phyloP scores from a whole-genome alignment of 1,139 yeast species.

The Zygosaccharomyces pseudobailii region DNA sequence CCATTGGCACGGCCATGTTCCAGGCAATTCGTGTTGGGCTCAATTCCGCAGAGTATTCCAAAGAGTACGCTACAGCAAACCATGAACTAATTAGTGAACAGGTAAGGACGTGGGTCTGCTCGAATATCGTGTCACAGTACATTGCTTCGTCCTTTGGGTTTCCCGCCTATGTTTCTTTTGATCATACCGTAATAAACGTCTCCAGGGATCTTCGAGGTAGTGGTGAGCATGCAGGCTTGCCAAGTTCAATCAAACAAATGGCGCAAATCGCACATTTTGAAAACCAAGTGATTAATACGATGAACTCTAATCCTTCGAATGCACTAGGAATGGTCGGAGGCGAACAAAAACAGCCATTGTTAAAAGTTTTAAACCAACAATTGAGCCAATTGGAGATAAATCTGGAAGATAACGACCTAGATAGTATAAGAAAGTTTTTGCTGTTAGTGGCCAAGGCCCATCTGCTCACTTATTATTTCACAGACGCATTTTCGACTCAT shows the following conservation, averaged over 20 bases:
- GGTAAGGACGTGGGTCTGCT: slow-evolving; percentile 85
- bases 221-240: slow-evolving; percentile 36
- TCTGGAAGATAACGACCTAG: slow-evolving; percentile 41
- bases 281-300: slow-evolving; percentile 73
- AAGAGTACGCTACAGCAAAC: slow-evolving; percentile 46
- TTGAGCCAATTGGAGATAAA: slow-evolving; percentile 69
- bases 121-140: slow-evolving; percentile 83
- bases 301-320: slow-evolving; percentile 68
- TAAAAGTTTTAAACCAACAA: slow-evolving; percentile 65
- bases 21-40: slow-evolving; percentile 89
- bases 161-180: slow-evolving; percentile 87
- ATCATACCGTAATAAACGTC: slow-evolving; percentile 56
- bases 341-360: slow-evolving; percentile 69
- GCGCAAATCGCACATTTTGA: slow-evolving; percentile 79
- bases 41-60: slow-evolving; percentile 66
- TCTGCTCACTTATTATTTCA: slow-evolving; percentile 71
- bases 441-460: slow-evolving; percentile 73
- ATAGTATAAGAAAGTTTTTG: slow-evolving; percentile 65
- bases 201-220: slow-evolving; percentile 7
- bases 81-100: slow-evolving; percentile 63
- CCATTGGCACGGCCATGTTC: slow-evolving; percentile 85
- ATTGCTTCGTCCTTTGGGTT: slow-evolving; percentile 92
- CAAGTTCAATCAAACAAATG: slow-evolving; percentile 64
- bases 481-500: slow-evolving; percentile 47
- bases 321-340: slow-evolving; percentile 53